phyloP scores from a whole-genome alignment of 2,329 filamentous ascomycete species.

The Chalaropsis ovoidea region DNA sequence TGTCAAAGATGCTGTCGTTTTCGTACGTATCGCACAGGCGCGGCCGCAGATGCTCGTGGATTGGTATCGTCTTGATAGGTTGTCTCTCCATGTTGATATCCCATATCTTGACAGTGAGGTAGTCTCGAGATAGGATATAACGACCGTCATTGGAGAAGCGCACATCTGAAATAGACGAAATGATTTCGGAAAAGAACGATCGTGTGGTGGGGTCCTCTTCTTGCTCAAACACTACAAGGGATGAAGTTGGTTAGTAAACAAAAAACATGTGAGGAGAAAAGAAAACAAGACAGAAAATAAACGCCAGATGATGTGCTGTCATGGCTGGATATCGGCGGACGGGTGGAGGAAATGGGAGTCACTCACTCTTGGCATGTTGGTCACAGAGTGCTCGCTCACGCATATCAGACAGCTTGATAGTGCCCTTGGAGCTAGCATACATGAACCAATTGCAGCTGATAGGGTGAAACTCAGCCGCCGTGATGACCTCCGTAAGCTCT shows the following conservation, averaged over 20 bases:
- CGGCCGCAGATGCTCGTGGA: constrained; percentile 91
- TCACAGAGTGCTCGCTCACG: constrained; percentile 92
- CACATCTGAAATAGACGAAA: constrained; percentile 97
- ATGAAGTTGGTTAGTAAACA: not conserved
- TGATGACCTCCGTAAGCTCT: constrained; percentile 97
- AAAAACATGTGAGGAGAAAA: not conserved
- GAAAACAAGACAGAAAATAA: not conserved
- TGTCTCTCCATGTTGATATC: constrained; percentile 98
- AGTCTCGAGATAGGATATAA: constrained; percentile 95
- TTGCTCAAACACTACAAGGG: constrained; percentile 77
- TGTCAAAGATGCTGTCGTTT: constrained; percentile 99
- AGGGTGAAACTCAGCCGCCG: constrained; percentile 93
- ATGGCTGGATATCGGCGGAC: constrained; percentile 1
- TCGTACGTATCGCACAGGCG: constrained; percentile 96
- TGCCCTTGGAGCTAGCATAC: constrained; percentile 98
- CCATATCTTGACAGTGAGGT: constrained; percentile 99
- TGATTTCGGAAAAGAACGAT: constrained; percentile 99
- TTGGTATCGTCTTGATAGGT: constrained; percentile 95
- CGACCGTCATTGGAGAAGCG: constrained; percentile 93
- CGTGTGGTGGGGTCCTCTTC: constrained; percentile 95
- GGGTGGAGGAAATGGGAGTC: constrained; percentile 15
- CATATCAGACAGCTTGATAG: constrained; percentile 98
- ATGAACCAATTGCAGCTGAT: constrained; percentile 99
- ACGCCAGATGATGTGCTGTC: too few species aligned
- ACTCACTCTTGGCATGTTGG: constrained; percentile 79